Conservation (phyloP, 306 rosid genomes). For the Glycine latifolia region DNA sequence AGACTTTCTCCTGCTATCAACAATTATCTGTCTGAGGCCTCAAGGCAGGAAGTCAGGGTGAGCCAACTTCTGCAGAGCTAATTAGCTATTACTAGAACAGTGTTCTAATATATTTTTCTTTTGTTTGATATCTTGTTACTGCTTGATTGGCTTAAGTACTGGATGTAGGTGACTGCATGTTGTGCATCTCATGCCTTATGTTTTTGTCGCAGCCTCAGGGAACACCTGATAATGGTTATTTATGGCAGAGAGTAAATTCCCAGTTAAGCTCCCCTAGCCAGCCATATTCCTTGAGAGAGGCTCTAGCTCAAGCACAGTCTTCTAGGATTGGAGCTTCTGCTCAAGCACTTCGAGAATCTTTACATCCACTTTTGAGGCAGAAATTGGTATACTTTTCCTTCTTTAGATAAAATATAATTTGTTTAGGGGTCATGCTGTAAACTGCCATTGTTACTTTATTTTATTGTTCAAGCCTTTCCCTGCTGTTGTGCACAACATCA, state of each 20-base stretch:
- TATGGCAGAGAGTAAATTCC: conserved; percentile 97
- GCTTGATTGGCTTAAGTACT: conserved; percentile 24
- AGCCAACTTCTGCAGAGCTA: conserved; percentile 48
- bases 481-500: conserved; percentile 23
- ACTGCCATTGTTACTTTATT: conserved; percentile 23
- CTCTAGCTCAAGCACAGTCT: conserved; percentile 98
- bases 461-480: background rate
- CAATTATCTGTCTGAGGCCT: conserved; percentile 96
- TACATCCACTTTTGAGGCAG: conserved; percentile 96
- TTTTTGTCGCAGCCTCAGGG: conserved; percentile 87
- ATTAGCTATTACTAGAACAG: conserved; percentile 30
- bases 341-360: conserved; percentile 96
- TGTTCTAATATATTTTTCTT: background rate
- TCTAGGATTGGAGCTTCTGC: conserved; percentile 99
- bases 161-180: conserved; percentile 32
- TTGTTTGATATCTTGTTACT: conserved; percentile 30
- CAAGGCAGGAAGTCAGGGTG: conserved; percentile 97
- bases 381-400: conserved; percentile 72
- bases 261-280: conserved; percentile 98
- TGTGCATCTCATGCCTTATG: conserved; percentile 41
- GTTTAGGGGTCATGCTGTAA: background rate
- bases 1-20: conserved; percentile 96
- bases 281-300: conserved; percentile 99
- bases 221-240: conserved; percentile 90
- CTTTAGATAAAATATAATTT: background rate